These are phyloP conservation scores for Prillingera fragicola DNA, from an alignment of 1,284 basidiomycete species.

Conservation along the genomic window DNA sequence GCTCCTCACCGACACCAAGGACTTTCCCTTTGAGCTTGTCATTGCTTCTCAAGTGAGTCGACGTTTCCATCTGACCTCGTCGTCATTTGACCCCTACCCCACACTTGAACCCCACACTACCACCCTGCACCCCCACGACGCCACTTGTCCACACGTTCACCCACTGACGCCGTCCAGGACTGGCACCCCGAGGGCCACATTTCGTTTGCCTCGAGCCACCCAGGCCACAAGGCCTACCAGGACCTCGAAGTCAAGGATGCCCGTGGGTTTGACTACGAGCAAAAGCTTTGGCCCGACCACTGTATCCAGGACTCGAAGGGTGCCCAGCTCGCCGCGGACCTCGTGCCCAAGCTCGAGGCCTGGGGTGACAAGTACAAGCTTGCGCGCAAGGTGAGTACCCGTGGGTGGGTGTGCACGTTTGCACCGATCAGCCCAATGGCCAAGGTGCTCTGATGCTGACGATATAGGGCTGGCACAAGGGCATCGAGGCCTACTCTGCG, in stretches of 20 bases:
- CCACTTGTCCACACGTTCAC: not conserved
- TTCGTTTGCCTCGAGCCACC: conserved; percentile 60
- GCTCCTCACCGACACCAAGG: conserved; percentile 50
- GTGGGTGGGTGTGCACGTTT: not conserved
- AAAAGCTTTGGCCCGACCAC: conserved; percentile 59
- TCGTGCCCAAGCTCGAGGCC: conserved; percentile 18
- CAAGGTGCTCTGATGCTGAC: not conserved
- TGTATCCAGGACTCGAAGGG: conserved; percentile 39
- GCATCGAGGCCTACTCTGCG: conserved; percentile 57
- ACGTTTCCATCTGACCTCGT: not conserved
- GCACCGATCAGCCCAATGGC: not conserved
- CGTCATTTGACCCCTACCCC: too few relatives aligned
- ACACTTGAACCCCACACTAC: not conserved
- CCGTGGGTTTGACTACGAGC: conserved; percentile 29
- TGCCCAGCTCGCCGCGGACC: conserved; percentile 29
- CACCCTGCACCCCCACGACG: not conserved
- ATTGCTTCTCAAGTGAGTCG: conserved; percentile 51
- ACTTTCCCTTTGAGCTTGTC: conserved; percentile 53
- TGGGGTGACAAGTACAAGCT: conserved; percentile 27
- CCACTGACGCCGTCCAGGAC: conserved; percentile 34
- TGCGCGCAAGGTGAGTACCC: conserved; percentile 34
- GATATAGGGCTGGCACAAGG: conserved; percentile 44
- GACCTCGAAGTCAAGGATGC: conserved; percentile 44
- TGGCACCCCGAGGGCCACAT: conserved; percentile 58
- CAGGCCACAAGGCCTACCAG: conserved; percentile 48